A percentile compares a stretch with the other conserved stretches of the same genome.
These are phyloP conservation scores for Apiotrichum siamense DNA, from an alignment of 1,284 basidiomycete species.

Conservation along the genomic window DNA sequence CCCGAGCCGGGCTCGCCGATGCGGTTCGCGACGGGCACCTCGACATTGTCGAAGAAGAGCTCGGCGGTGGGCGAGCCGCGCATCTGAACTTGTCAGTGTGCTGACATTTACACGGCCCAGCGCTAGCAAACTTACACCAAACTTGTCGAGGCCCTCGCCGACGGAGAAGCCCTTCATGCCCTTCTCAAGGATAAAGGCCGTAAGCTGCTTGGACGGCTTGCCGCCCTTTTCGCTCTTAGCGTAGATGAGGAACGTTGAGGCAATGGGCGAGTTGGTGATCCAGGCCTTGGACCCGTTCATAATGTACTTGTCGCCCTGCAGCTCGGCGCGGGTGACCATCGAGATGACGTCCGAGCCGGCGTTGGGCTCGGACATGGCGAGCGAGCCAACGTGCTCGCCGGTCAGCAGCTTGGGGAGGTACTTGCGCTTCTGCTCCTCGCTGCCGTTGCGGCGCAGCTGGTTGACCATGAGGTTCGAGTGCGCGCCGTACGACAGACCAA, in stretches of 20 bases:
- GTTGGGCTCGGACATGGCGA: slow-evolving; percentile 91
- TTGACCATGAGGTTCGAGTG: slow-evolving; percentile 86
- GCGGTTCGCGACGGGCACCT: slow-evolving; percentile 80
- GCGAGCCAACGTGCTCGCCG: slow-evolving; percentile 76
- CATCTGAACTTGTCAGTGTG: slow-evolving; percentile 54
- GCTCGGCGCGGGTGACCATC: slow-evolving; percentile 76
- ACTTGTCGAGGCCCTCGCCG: slow-evolving; percentile 85
- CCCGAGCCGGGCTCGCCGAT: slow-evolving; percentile 74
- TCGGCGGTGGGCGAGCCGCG: slow-evolving; percentile 91
- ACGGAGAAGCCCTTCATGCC: slow-evolving; percentile 78
- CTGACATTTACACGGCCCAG: not conserved
- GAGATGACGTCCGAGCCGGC: slow-evolving; percentile 88
- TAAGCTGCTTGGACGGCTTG: slow-evolving; percentile 71
- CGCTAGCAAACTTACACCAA: slow-evolving; percentile 55
- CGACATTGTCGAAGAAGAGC: slow-evolving; percentile 84
- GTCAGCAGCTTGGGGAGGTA: slow-evolving; percentile 78
- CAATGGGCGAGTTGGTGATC: slow-evolving; percentile 92
- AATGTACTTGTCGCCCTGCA: slow-evolving; percentile 64
- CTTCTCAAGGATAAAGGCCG: slow-evolving; percentile 83
- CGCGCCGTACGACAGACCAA: slow-evolving; percentile 83
- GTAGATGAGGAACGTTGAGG: slow-evolving; percentile 86
- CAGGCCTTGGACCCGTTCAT: slow-evolving; percentile 91
- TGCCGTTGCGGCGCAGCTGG: slow-evolving; percentile 66
- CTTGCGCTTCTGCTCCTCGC: slow-evolving; percentile 70
- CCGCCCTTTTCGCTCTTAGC: slow-evolving; percentile 76